Percentiles rank a stretch among this genome's conserved stretches.
Evolutionary conservation across 805 yeast genomes (phyloP).

Genomic region (Yarrowia yakushimensis): DNA sequence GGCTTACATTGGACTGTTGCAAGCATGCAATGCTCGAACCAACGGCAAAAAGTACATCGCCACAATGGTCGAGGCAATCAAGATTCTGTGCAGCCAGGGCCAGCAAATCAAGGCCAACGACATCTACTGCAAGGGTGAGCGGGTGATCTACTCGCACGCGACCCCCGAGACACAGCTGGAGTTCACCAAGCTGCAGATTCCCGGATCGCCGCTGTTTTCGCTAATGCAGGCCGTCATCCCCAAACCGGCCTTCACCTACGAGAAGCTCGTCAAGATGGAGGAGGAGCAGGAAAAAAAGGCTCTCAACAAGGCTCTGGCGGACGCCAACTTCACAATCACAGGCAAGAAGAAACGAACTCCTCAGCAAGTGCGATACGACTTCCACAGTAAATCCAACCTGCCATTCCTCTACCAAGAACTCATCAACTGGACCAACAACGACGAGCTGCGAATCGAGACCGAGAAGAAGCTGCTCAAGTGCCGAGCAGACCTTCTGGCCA

Average conservation of each 20-base stretch:
- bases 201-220: slow-evolving; percentile 34
- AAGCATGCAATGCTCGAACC: slow-evolving; percentile 30
- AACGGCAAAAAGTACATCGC: slow-evolving; percentile 30
- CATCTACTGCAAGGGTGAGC: slow-evolving; percentile 28
- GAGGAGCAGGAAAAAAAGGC: slow-evolving; percentile 32
- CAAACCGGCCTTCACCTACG: slow-evolving; percentile 32
- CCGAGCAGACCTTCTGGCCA: slow-evolving; percentile 39
- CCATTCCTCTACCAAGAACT: slow-evolving; percentile 52
- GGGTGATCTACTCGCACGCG: slow-evolving; percentile 28
- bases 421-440: slow-evolving; percentile 61
- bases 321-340: slow-evolving; percentile 31
- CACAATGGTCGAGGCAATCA: slow-evolving; percentile 29
- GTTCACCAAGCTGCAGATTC: slow-evolving; percentile 32
- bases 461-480: slow-evolving; percentile 63
- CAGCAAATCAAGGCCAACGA: slow-evolving; percentile 32
- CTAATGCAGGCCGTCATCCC: slow-evolving; percentile 35
- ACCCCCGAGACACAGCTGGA: slow-evolving; percentile 28
- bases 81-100: slow-evolving; percentile 29
- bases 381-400: slow-evolving; percentile 51
- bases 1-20: slow-evolving; percentile 79
- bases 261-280: slow-evolving; percentile 30
- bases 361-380: slow-evolving; percentile 45
- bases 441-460: slow-evolving; percentile 50
- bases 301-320: slow-evolving; percentile 31
- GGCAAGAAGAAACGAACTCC: slow-evolving; percentile 28